A percentile compares a stretch with the other conserved stretches of the same genome.
Evolutionary conservation across 805 yeast genomes (phyloP).

Genomic region (Suhomyces emberorum): DNA sequence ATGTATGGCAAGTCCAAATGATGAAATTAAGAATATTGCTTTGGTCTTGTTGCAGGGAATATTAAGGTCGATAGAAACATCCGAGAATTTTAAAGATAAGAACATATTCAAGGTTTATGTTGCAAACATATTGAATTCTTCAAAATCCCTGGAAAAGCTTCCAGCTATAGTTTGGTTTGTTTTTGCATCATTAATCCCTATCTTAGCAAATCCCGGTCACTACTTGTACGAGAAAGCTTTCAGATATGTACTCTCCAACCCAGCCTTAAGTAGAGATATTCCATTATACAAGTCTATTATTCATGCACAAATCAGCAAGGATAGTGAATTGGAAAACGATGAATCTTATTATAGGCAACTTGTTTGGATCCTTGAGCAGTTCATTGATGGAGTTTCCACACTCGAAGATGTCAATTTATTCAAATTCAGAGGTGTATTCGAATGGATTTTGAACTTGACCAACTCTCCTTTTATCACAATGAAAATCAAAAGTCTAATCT

Average conservation of each 20-base stretch:
- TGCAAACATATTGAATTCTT: constrained; percentile 42
- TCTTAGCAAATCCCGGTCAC: constrained; percentile 69
- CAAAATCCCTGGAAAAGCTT: constrained; percentile 20
- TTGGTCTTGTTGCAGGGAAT: constrained; percentile 44
- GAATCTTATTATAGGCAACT: constrained; percentile 56
- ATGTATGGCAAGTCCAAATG: constrained; percentile 38
- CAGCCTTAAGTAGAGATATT: constrained; percentile 42
- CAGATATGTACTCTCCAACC: constrained; percentile 61
- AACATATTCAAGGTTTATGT: constrained; percentile 52
- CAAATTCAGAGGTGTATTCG: constrained; percentile 55
- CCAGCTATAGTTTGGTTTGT: constrained; percentile 53
- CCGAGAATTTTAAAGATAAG: constrained; percentile 50
- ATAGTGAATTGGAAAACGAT: constrained; percentile 34
- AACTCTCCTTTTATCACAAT: constrained; percentile 48
- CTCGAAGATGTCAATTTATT: constrained; percentile 52
- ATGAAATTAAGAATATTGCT: constrained; percentile 32
- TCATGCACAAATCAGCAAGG: constrained; percentile 18
- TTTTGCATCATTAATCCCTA: constrained; percentile 53
- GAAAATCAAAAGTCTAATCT: constrained; percentile 38
- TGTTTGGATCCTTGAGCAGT: constrained; percentile 58
- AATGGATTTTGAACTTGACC: constrained; percentile 57
- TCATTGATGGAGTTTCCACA: constrained; percentile 47
- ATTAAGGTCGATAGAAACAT: constrained; percentile 37
- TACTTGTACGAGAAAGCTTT: constrained; percentile 67
- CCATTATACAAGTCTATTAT: constrained; percentile 45